Percentiles rank a stretch among this genome's conserved stretches.
Conservation (phyloP, 495 filamentous ascomycete species). For the Penicillium steckii region DNA sequence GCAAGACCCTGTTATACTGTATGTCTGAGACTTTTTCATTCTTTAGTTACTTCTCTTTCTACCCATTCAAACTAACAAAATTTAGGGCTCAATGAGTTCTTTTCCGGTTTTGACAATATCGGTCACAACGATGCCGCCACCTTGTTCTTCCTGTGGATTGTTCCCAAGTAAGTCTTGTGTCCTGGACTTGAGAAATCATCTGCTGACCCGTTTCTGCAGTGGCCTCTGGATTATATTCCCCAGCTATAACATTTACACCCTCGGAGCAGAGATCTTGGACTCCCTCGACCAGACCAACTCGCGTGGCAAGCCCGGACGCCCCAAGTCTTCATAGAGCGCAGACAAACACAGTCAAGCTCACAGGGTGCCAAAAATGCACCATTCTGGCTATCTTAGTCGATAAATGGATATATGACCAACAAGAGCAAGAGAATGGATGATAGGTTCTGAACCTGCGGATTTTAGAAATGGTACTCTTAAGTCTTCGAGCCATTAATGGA, state of each 20-base stretch:
- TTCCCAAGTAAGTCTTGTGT: conserved; percentile 69
- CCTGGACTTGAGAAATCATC: neutral
- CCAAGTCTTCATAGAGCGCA: conserved; percentile 36
- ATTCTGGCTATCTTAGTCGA: no score
- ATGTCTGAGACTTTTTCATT: conserved; percentile 29
- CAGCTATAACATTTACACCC: conserved; percentile 63
- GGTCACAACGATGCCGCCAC: conserved; percentile 64
- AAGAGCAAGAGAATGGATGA: no score
- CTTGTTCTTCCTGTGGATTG: conserved; percentile 68
- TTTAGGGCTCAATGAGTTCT: conserved; percentile 73
- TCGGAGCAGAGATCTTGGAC: conserved; percentile 68
- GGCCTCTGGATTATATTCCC: conserved; percentile 78
- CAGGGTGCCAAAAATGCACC: no score
- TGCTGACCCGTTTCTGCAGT: conserved; percentile 41
- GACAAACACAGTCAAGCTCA: no score
- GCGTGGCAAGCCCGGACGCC: conserved; percentile 30
- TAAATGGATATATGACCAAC: no score
- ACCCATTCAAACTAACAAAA: neutral
- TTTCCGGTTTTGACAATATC: conserved; percentile 74
- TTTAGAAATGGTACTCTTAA: no score
- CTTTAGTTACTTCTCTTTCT: no score
- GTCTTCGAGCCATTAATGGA: no score
- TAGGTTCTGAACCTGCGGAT: no score
- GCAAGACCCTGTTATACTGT: conserved; percentile 90
- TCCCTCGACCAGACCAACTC: conserved; percentile 56